Evolutionary conservation across 768 basidiomycete species (phyloP).

Genomic region (Suillus luteus): DNA sequence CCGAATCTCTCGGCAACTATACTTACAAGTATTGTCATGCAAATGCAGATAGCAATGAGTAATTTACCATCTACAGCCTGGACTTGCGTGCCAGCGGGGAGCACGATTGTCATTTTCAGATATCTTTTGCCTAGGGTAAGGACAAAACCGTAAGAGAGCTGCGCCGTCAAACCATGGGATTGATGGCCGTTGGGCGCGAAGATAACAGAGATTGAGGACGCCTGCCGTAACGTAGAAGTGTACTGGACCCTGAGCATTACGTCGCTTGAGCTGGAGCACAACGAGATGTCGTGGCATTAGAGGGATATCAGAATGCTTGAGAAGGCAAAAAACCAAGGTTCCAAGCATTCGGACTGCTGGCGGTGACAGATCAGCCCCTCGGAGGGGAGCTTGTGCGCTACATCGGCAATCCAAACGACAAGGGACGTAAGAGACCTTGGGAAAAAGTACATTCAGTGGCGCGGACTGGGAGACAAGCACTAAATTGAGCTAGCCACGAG

Average conservation of each 20-base stretch:
- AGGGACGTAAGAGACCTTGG: constrained; percentile 9
- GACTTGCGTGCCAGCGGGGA: constrained; percentile 3
- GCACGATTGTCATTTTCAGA: not conserved
- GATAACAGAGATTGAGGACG: constrained; percentile 17
- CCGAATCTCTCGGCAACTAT: constrained; percentile 17
- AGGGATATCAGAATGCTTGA: not conserved
- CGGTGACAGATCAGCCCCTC: constrained; percentile 21
- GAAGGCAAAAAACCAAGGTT: not conserved
- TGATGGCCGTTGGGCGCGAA: constrained; percentile 12
- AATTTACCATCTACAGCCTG: constrained; percentile 10
- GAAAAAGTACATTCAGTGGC: constrained; percentile 23
- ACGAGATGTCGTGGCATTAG: not conserved
- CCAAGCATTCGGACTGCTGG: constrained; percentile 4
- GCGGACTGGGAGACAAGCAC: not conserved
- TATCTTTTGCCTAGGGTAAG: not conserved
- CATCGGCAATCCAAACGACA: constrained; percentile 5
- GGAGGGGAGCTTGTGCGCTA: constrained; percentile 16
- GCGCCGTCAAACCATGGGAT: not conserved
- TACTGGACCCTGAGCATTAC: not conserved
- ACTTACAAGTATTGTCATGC: not conserved
- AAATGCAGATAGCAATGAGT: constrained; percentile 1
- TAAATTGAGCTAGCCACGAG: not conserved
- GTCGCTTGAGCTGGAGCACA: not conserved
- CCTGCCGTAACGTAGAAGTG: constrained; percentile 15
- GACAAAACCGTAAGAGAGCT: not conserved